Conservation (phyloP, 2,329 filamentous ascomycete species). For the Penicillium paneum region DNA sequence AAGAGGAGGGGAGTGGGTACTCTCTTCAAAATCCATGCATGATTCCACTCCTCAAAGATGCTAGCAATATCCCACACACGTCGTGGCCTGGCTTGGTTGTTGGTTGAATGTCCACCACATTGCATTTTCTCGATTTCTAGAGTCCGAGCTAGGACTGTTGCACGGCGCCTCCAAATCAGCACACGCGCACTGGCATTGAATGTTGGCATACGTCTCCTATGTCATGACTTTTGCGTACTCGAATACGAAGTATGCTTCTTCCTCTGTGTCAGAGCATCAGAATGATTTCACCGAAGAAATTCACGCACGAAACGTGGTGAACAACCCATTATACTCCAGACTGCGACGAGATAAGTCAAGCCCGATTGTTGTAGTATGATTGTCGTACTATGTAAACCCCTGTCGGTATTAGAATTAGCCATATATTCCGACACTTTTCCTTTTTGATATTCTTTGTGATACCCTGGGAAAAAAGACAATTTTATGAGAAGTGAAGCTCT, state of each 20-base stretch:
- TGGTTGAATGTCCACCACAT: not conserved
- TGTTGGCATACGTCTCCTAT: not conserved
- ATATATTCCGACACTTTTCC: not conserved
- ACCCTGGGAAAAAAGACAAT: not conserved
- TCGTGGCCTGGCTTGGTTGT: not conserved
- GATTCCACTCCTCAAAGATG: not conserved
- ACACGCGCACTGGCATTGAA: not conserved
- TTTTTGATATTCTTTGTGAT: not conserved
- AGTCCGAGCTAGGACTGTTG: not conserved
- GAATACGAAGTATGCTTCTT: too few relatives aligned
- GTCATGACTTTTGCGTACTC: not conserved
- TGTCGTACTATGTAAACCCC: not conserved
- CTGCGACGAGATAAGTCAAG: not conserved
- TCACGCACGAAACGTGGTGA: too few relatives aligned
- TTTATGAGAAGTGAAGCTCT: not conserved
- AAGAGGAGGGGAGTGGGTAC: too few relatives aligned
- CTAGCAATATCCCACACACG: not conserved
- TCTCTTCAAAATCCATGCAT: not conserved
- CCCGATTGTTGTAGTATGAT: not conserved
- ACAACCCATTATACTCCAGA: too few relatives aligned
- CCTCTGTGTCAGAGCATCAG: not conserved
- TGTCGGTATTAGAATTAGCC: conserved; percentile 2
- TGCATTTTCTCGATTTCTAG: not conserved
- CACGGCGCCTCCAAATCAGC: too few relatives aligned
- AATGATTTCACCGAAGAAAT: too few relatives aligned